Evolutionary conservation across 148 eudicot genomes (phyloP), one percentile per base, ranked within the genome.

Genomic region (Camellia lanceoleosa): DNA sequence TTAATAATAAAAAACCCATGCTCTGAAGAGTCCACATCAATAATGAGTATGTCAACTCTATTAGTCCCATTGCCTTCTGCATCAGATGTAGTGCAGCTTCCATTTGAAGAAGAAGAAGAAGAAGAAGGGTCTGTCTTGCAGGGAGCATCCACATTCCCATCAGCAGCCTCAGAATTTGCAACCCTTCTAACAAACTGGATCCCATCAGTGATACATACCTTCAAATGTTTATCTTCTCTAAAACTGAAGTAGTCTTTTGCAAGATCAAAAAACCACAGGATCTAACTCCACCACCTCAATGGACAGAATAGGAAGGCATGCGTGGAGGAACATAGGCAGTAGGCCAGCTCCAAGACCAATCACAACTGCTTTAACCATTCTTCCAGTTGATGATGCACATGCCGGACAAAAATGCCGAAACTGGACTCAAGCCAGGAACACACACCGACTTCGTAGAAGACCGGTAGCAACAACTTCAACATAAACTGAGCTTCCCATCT

Each of bases 291-390:
- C 88, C 20, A 90, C 94, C 95, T 96, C 90, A 62, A 92, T 61
- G 64, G 76, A 85, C 75, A 92, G 76, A 82, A 86, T 73, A 23
- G 91, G 88, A 82, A 96, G 85, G 83, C 86, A 88, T 10, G 82
- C 78, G 72, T 83, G 93, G 73, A 96, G 93, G 89, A 93, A 92
- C 95, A 91, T 92, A 38, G 98, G 98, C 83, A 96, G 98, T 73
- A 96, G 73, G 68, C 99, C 99, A 73, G 99, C 99, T 82, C 99
- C 98, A 75, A 96, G 97, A 84, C 99, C 99, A 84, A 96, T 86
- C 63, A 96, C 91, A 87, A 89, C 89, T 15, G 94, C 76, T 83
- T 86, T 84, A 43, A 93, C 87, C 99, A n/a, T n/a, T n/a, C n/a
- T n/a, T n/a, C n/a, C n/a, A n/a, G n/a, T n/a, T n/a, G n/a, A n/a